Evolutionary conservation across 1,284 basidiomycete species (phyloP).

Genomic region (Tylopilus orsonianus): DNA sequence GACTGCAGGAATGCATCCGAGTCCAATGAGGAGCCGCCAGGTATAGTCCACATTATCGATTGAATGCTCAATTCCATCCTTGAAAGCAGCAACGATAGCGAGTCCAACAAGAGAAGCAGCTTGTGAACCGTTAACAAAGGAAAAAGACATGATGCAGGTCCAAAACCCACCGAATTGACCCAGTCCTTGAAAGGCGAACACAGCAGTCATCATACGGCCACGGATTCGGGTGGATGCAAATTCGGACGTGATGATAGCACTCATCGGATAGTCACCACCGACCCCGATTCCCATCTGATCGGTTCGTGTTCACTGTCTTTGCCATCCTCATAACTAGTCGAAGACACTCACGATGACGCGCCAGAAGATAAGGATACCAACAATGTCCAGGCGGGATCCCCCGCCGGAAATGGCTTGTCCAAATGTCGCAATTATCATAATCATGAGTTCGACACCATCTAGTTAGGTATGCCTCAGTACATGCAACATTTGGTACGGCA

Average conservation of each 20-base stretch:
- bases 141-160: conserved; percentile 20
- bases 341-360: conserved; percentile 39
- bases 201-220: background rate
- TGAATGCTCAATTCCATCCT: conserved; percentile 40
- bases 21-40: conserved; percentile 49
- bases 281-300: conserved; percentile 38
- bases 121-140: conserved; percentile 16
- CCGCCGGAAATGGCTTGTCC: conserved; percentile 46
- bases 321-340: background rate
- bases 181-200: conserved; percentile 8
- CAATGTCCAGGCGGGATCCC: conserved; percentile 52
- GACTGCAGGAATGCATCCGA: conserved; percentile 47
- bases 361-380: conserved; percentile 57
- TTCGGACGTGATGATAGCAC: background rate
- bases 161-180: conserved; percentile 44
- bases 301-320: conserved; percentile 8
- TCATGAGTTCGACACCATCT: conserved; percentile 58
- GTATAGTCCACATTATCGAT: conserved; percentile 34
- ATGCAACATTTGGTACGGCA: background rate
- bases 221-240: background rate
- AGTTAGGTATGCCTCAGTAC: conserved; percentile 2
- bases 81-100: conserved; percentile 54
- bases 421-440: conserved; percentile 49
- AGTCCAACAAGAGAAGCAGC: conserved; percentile 53
- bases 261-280: background rate